Base-by-base conservation (phyloP, 805 yeast genomes). In the Saturnispora hagleri region DNA sequence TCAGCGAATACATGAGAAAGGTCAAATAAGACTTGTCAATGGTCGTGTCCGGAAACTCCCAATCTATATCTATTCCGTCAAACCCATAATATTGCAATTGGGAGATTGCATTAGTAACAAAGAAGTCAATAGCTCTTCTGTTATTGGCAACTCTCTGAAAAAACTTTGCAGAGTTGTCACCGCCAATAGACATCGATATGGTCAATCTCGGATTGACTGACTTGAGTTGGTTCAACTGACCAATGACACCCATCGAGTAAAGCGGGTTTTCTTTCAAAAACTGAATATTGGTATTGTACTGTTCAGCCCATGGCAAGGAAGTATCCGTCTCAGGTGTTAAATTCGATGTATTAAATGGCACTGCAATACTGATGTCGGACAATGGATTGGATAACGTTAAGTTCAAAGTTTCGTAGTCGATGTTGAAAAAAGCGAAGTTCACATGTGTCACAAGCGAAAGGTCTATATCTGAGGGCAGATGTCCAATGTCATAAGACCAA, bases 41-140 rank as follows among this genome's bases (percentile, higher is more conserved):
- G 3, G 62, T 60, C 42, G 42, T 24, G 7, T 31, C 18, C 7
- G 97, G 96, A 60, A 82, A 91, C 66, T 91, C 99, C 97, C 97
- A 91, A 68, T 91, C 99, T 28, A 91, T 69, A 65, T 93, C 98
- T 45, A 91, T 70, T 0, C 99, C 98, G 64, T 93, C 97, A 61
- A 93, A 82, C 0, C 85, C 83, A 62, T 79, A 77, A 43, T 73
- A 66, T 2, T 65, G 51, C 63, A 88, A 71, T 24, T 77, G 65
- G 0, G 66, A 63, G 0, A 78, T 70, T 0, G 81, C 69, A 0
- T 84, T 72, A 1, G 61, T 48, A 2, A 81, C 76, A 63, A 90
- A 87, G 0, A 43, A 62, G 1, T 63, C 61, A 7, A 82, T 55
- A 22, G 66, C 65, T 2, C 33, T 15, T 1, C 45, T 48, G 36